phyloP scores from a whole-genome alignment of 768 basidiomycete genomes.

The Pulveroboletus sp. region DNA sequence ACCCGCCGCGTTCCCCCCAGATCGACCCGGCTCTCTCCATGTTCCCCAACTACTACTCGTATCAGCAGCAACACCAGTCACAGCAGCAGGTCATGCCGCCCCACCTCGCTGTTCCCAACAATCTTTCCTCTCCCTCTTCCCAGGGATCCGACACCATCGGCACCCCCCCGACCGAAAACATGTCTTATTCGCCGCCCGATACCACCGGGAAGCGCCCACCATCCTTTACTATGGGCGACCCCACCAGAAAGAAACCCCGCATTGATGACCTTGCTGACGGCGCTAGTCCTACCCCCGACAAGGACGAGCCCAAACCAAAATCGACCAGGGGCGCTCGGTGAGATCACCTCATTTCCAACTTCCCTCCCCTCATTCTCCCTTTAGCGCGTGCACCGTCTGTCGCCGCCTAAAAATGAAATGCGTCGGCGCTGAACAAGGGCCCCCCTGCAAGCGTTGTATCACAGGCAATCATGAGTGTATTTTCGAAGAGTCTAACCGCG shows the following conservation, averaged over 20 bases:
- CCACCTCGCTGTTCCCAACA: constrained; percentile 53
- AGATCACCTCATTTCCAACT: constrained; percentile 16
- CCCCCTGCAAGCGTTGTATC: constrained; percentile 85
- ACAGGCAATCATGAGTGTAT: constrained; percentile 84
- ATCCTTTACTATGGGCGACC: constrained; percentile 40
- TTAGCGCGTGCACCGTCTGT: constrained; percentile 87
- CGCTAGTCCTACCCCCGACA: constrained; percentile 52
- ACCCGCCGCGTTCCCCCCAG: constrained; percentile 52
- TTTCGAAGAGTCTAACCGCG: constrained; percentile 95
- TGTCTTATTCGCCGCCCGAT: constrained; percentile 48
- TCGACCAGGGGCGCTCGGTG: constrained; percentile 83
- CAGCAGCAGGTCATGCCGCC: constrained; percentile 48
- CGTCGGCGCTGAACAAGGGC: constrained; percentile 84
- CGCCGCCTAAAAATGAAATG: constrained; percentile 93
- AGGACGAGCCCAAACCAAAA: constrained; percentile 72
- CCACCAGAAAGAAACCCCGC: constrained; percentile 52
- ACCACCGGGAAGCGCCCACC: constrained; percentile 66
- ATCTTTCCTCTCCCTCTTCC: constrained; percentile 74
- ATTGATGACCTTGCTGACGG: constrained; percentile 51
- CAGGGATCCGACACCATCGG: constrained; percentile 75
- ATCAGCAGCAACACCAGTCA: constrained; percentile 45
- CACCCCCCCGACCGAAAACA: constrained; percentile 65
- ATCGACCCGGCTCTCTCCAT: constrained; percentile 71
- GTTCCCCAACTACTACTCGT: constrained; percentile 59
- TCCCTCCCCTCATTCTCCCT: constrained; percentile 1